These are phyloP conservation scores for Plantago elongata DNA, from an alignment of 257 asterid genomes.

Conservation along the genomic window DNA sequence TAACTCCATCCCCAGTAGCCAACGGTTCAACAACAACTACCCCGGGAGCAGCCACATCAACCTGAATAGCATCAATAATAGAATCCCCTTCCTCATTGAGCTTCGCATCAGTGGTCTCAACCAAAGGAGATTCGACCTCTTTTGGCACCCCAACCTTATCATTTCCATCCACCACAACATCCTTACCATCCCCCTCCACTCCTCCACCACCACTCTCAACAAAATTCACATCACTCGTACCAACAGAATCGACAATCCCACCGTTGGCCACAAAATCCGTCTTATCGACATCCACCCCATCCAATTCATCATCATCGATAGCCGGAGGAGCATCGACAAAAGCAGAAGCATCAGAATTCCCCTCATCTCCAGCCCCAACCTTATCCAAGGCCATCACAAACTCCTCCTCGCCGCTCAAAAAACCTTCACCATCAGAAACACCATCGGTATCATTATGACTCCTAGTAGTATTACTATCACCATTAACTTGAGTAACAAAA, in stretches of 20 bases:
- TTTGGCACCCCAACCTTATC: constrained; percentile 1
- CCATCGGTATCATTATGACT: constrained; percentile 25
- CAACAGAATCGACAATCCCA: constrained; percentile 13
- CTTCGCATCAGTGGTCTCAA: not conserved
- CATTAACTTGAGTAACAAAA: constrained; percentile 11
- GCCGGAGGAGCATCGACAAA: constrained; percentile 21
- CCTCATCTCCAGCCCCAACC: constrained; percentile 17
- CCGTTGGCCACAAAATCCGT: not conserved
- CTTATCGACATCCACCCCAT: not conserved
- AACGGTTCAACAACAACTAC: constrained; percentile 28
- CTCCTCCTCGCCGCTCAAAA: constrained; percentile 60
- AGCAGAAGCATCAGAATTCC: constrained; percentile 24
- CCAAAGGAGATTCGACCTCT: not conserved
- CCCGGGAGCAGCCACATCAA: constrained; percentile 36
- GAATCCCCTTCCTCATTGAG: constrained; percentile 32
- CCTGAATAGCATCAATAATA: constrained; percentile 36
- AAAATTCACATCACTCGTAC: not conserved
- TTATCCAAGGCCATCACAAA: constrained; percentile 40
- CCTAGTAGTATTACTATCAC: constrained; percentile 16
- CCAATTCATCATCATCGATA: not conserved
- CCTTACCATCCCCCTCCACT: not conserved
- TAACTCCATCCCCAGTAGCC: too few relatives aligned
- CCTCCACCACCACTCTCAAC: not conserved
- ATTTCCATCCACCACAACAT: not conserved
- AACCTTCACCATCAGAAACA: constrained; percentile 49